phyloP scores from a whole-genome alignment of 2,329 filamentous ascomycete genomes.

The Rutstroemia sp. region DNA sequence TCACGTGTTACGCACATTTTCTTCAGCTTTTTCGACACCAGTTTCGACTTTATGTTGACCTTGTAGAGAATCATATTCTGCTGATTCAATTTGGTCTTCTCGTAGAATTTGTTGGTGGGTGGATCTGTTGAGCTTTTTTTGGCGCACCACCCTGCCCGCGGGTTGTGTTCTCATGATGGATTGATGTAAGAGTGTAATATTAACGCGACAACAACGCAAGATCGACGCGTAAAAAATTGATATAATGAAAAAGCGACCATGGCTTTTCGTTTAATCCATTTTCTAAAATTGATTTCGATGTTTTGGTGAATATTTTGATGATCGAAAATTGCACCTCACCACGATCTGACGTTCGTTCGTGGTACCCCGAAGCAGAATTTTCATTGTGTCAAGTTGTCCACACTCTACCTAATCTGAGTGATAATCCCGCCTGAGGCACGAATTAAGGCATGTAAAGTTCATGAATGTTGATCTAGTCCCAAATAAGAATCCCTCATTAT shows the following conservation, averaged over 20 bases:
- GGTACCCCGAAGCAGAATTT: slow-evolving; percentile 8
- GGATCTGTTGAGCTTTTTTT: slow-evolving; percentile 51
- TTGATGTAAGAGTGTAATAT: slow-evolving; percentile 9
- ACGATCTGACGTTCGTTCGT: slow-evolving; percentile 9
- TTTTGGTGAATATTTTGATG: slow-evolving; percentile 25
- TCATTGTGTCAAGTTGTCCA: slow-evolving; percentile 8
- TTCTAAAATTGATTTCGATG: slow-evolving; percentile 16
- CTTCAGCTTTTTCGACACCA: slow-evolving; percentile 93
- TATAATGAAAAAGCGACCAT: slow-evolving; percentile 18
- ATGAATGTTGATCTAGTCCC: neutral
- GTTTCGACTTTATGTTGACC: slow-evolving; percentile 82
- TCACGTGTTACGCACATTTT: slow-evolving; percentile 67
- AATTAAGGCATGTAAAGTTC: neutral
- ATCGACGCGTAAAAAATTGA: slow-evolving; percentile 24
- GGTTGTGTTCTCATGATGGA: slow-evolving; percentile 17
- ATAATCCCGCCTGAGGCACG: neutral
- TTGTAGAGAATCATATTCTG: slow-evolving; percentile 68
- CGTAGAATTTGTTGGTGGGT: slow-evolving; percentile 50
- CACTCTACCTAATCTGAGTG: slow-evolving; percentile 7
- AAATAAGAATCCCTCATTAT: slow-evolving; percentile 1
- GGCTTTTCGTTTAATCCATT: slow-evolving; percentile 19
- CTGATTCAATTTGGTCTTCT: slow-evolving; percentile 83
- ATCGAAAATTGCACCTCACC: slow-evolving; percentile 6
- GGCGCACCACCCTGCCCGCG: slow-evolving; percentile 31
- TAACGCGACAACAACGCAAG: slow-evolving; percentile 11